A percentile compares a stretch with the other conserved stretches of the same genome.
phyloP scores from a whole-genome alignment of 257 asterid species.

The Eucommia ulmoides region DNA sequence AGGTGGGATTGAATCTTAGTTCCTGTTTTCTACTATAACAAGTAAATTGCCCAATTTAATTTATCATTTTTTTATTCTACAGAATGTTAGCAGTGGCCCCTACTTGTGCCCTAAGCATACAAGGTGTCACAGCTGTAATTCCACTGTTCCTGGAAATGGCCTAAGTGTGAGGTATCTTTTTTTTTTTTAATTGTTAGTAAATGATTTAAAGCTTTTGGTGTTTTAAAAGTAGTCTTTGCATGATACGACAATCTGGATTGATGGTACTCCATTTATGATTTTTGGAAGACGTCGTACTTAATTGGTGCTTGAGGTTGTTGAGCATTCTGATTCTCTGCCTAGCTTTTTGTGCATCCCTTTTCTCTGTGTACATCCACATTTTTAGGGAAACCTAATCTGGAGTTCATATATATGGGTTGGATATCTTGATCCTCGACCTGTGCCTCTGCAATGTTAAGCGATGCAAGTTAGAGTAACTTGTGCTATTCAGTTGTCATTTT shows the following conservation, averaged over 20 bases:
- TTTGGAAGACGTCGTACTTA: not conserved
- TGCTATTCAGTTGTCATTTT: too few species aligned
- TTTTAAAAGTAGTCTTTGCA: not conserved
- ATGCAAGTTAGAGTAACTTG: too few species aligned
- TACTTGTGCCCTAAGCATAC: constrained; percentile 95
- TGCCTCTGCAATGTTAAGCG: too few species aligned
- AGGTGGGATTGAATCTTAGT: constrained; percentile 31
- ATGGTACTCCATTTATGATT: not conserved
- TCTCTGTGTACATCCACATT: too few species aligned
- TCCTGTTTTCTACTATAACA: not conserved
- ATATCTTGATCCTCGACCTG: too few species aligned
- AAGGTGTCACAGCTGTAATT: constrained; percentile 85
- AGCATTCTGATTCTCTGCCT: too few species aligned
- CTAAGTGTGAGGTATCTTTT: constrained; percentile 65
- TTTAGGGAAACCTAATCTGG: too few species aligned
- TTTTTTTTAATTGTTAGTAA: too few species aligned
- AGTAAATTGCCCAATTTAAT: not conserved
- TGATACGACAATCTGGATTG: not conserved
- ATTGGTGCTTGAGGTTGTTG: constrained; percentile 9
- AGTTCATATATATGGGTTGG: too few species aligned
- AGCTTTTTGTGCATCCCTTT: too few species aligned
- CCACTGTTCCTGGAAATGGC: constrained; percentile 95
- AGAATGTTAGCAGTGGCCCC: constrained; percentile 90
- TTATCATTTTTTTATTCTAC: constrained; percentile 16
- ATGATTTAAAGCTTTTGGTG: not conserved